Evolutionary conservation across 371 early-diverging fungal species (phyloP), one percentile per base, ranked within the genome.

Genomic region (Mucor ambiguus): DNA sequence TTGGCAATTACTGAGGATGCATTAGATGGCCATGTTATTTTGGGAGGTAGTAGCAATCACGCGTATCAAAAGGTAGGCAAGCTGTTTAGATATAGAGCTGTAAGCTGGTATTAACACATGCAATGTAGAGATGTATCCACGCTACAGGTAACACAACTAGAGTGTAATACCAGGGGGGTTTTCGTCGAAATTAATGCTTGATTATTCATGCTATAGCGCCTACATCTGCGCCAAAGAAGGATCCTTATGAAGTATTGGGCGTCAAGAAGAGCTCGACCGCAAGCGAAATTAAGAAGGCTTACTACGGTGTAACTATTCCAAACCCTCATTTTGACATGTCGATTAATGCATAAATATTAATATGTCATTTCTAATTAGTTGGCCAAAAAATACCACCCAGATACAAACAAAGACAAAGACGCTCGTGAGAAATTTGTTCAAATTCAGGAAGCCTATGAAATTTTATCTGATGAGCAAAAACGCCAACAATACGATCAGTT

Each of bases 341-440:
- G 54, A 41, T 32, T 9, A 24, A 63, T 10, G 56, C 29, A 60
- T 58, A 59, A 61, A 52, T 24, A 32, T 41, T 54, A 10, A 32
- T 33, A n/a, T 33, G 33, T 56, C 32, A 49, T 49, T 22, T 16
- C 35, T 33, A 2, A 3, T 32, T 73, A 93, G 89, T 81, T 95
- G 49, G 98, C 96, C 18, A 95, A 96, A 72, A 89, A 96, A 78
- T 96, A 92, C 76, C 98, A 98, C 72, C 98, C 98, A 1, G 98
- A 97, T 76, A 95, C 96, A 18, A 96, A 95, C 87, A 96, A 92
- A 74, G 93, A 91, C 35, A 81, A 88, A 37, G 83, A 81, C 1
- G 95, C 97, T 22, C 92, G 95, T 60, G 97, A 96, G 68, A 93
- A 93, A 78, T 98, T 98, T 82, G 85, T 94, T 6, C 92, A 98